Evolutionary conservation across 2,329 filamentous ascomycete genomes (phyloP).

Genomic region (Fusarium albosuccineum): DNA sequence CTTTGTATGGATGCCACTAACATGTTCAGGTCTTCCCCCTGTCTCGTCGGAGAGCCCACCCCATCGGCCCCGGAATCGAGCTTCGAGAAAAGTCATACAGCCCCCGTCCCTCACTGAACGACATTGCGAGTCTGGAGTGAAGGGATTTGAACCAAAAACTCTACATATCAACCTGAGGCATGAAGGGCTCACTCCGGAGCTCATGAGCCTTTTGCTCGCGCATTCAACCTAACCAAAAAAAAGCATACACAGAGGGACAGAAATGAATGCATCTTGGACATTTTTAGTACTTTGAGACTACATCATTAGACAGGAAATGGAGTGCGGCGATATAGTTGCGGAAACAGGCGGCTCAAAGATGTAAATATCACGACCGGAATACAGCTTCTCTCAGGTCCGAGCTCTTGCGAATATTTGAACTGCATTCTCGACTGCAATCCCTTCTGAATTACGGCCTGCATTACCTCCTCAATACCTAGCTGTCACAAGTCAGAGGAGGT

Average conservation of each 20-base stretch:
- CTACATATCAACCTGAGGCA: background rate
- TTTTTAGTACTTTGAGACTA: slow-evolving; percentile 43
- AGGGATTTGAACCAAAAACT: background rate
- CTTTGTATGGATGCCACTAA: slow-evolving; percentile 15
- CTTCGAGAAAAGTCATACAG: slow-evolving; percentile 74
- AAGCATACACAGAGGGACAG: slow-evolving; percentile 13
- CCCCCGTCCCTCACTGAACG: slow-evolving; percentile 70
- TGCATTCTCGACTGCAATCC: background rate
- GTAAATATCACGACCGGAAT: slow-evolving; percentile 34
- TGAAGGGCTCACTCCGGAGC: background rate
- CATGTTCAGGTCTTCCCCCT: slow-evolving; percentile 66
- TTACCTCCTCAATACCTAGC: background rate
- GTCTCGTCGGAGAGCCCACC: slow-evolving; percentile 71
- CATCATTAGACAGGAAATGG: slow-evolving; percentile 43
- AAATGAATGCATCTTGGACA: slow-evolving; percentile 35
- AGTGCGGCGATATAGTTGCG: slow-evolving; percentile 26
- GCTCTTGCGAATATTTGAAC: background rate
- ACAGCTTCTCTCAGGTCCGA: background rate
- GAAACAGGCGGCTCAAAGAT: slow-evolving; percentile 30
- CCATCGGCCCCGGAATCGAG: slow-evolving; percentile 87
- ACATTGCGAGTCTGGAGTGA: slow-evolving; percentile 77
- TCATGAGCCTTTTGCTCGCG: background rate
- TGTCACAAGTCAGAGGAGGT: slow-evolving; percentile 19
- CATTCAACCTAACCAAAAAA: background rate
- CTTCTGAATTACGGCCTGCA: background rate